Base-by-base conservation (phyloP, 2,329 filamentous ascomycete genomes). In the Cyphellophora europaea region DNA sequence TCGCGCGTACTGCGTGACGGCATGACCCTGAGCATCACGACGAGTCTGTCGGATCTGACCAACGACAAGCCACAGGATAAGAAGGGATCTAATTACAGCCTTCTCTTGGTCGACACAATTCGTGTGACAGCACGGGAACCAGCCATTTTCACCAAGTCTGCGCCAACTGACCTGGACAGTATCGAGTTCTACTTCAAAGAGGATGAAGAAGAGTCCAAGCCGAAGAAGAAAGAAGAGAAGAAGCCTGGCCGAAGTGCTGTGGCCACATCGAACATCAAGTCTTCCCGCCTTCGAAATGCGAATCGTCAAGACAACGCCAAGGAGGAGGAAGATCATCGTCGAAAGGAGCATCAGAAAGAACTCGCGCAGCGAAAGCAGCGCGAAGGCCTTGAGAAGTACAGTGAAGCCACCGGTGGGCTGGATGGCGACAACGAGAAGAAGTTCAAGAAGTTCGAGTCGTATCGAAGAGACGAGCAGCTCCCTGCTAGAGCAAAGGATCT, bases 131-230 rank as follows among this genome's bases (percentile, higher is more conserved):
- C 74, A 5, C 60, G 53, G 36, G 64, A 67, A 3, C 65, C 62
- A 19, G 55, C 65, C n/a, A 78, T 95, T 17, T 96, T 98, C 62
- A 98, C 91, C 12, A 87, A 86, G 40, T 88, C 95, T 54, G 88
- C 89, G 1, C 79, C 88, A 2, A 83, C 84, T 17, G 89, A 94
- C 53, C 76, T 93, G 40, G 91, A 96, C 52, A 87, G 87, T 3
- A 89, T 89, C 25, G 94, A 89, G 0, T 98, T 98, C 68, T 96
- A 95, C 64, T 98, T 98, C 69, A 93, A 94, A 55, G 89, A 96
- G 49, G 87, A 94, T 42, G 86, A 93, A 44, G 64, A 67, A 54
- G 84, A 93, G 48, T 77, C 85, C 44, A 82, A 84, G 19, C 74
- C 82, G 6, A 82, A 85, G n/a, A 93, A 91, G 53, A 69, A 72